Conservation (phyloP, 148 eudicot genomes). For the Dysphania ambrosioides region DNA sequence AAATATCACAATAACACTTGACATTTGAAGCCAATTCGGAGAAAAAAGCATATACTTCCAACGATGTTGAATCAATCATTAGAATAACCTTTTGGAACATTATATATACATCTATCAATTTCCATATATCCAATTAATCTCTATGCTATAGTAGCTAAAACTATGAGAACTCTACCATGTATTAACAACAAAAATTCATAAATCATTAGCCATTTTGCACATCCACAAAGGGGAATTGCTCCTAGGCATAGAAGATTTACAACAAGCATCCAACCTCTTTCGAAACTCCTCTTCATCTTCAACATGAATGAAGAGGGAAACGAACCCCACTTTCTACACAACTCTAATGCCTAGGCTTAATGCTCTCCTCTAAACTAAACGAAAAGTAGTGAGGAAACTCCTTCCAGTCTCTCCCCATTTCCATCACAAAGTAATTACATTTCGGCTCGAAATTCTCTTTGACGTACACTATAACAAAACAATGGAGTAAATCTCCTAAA, state of each 20-base stretch:
- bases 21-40: neutral
- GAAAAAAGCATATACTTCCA: neutral
- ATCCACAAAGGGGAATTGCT: slow-evolving; percentile 72
- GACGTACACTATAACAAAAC: slow-evolving; percentile 83
- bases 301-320: slow-evolving; percentile 67
- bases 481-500: slow-evolving; percentile 71
- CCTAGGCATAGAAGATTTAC: slow-evolving; percentile 60
- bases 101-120: neutral
- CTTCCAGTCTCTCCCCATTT: slow-evolving; percentile 84
- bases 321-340: slow-evolving; percentile 74
- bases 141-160: neutral
- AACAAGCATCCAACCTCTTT: slow-evolving; percentile 56
- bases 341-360: slow-evolving; percentile 61
- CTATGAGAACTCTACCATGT: neutral
- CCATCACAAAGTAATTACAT: slow-evolving; percentile 67
- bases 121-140: neutral
- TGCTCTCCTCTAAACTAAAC: slow-evolving; percentile 82
- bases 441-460: slow-evolving; percentile 71
- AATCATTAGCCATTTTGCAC: slow-evolving; percentile 10
- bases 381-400: slow-evolving; percentile 94
- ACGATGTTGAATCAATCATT: neutral
- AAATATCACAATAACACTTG: neutral
- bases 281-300: slow-evolving; percentile 51
- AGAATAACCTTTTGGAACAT: neutral
- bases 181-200: neutral